These are phyloP conservation scores for Byssothecium circinans DNA, from an alignment of 2,329 filamentous ascomycete species.

Conservation along the genomic window DNA sequence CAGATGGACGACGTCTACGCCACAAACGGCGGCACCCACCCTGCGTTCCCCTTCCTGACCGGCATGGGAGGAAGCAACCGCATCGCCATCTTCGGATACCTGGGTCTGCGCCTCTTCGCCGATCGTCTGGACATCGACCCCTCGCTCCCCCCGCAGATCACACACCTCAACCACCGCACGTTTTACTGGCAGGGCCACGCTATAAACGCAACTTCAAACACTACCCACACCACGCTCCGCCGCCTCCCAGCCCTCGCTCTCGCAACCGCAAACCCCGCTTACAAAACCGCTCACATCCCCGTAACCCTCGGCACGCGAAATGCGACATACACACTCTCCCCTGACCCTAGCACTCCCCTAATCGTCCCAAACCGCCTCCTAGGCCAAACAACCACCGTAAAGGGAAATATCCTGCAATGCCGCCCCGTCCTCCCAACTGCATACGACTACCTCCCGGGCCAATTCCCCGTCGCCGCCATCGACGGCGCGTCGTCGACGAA, in stretches of 20 bases:
- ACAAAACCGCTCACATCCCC: slow-evolving; percentile 57
- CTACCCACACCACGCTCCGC: slow-evolving; percentile 64
- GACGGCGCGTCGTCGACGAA: slow-evolving; percentile 68
- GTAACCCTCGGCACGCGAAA: slow-evolving; percentile 55
- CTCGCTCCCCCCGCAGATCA: slow-evolving; percentile 66
- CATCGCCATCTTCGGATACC: slow-evolving; percentile 67
- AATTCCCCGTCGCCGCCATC: slow-evolving; percentile 68
- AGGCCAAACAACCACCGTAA: slow-evolving; percentile 56
- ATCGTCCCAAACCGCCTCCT: slow-evolving; percentile 62
- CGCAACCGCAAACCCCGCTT: slow-evolving; percentile 57
- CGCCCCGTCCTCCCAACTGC: slow-evolving; percentile 39
- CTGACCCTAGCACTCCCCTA: slow-evolving; percentile 52
- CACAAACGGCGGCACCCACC: slow-evolving; percentile 66
- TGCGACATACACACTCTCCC: slow-evolving; percentile 54
- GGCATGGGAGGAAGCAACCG: slow-evolving; percentile 71
- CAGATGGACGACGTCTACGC: slow-evolving; percentile 64
- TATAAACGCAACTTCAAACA: slow-evolving; percentile 62
- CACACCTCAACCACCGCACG: slow-evolving; percentile 61
- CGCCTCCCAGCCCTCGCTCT: slow-evolving; percentile 54
- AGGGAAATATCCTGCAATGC: slow-evolving; percentile 68
- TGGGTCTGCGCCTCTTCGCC: slow-evolving; percentile 63
- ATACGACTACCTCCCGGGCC: slow-evolving; percentile 58
- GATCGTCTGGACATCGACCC: slow-evolving; percentile 66
- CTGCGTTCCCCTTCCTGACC: slow-evolving; percentile 71
- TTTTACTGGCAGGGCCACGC: slow-evolving; percentile 69